A percentile compares a stretch with the other conserved stretches of the same genome.
Conservation (phyloP, 306 rosid species). For the Castanospermum australe region DNA sequence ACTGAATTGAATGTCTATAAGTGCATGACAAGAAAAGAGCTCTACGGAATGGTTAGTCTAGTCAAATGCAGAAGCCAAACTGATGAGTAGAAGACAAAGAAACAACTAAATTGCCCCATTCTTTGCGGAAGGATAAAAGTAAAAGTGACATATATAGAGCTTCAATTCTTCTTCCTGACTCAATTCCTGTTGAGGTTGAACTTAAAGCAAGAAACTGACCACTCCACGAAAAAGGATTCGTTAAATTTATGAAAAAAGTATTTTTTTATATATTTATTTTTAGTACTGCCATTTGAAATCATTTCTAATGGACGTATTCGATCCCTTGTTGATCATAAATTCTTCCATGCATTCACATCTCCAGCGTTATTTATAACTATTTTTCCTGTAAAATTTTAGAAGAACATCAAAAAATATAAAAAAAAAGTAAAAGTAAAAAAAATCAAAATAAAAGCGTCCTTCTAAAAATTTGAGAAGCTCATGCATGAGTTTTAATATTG, state of each 20-base stretch:
- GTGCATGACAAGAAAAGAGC: not conserved
- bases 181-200: not conserved
- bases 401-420: no score
- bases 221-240: constrained; percentile 35
- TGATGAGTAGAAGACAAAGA: not conserved
- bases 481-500: no score
- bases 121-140: constrained; percentile 23
- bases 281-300: not conserved
- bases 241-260: no score
- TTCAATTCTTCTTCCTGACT: not conserved
- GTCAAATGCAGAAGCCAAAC: not conserved
- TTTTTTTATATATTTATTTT: no score
- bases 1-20: not conserved
- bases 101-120: constrained; percentile 29
- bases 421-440: no score
- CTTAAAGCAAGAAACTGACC: constrained; percentile 39
- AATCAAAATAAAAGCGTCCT: no score
- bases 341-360: constrained; percentile 1
- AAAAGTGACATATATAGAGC: not conserved
- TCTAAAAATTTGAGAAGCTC: no score
- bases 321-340: constrained; percentile 26
- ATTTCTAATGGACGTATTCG: constrained; percentile 16
- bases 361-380: not conserved
- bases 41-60: not conserved
- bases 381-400: not conserved